Base-by-base conservation (phyloP, 257 asterid genomes). In the Solanum rostratum region DNA sequence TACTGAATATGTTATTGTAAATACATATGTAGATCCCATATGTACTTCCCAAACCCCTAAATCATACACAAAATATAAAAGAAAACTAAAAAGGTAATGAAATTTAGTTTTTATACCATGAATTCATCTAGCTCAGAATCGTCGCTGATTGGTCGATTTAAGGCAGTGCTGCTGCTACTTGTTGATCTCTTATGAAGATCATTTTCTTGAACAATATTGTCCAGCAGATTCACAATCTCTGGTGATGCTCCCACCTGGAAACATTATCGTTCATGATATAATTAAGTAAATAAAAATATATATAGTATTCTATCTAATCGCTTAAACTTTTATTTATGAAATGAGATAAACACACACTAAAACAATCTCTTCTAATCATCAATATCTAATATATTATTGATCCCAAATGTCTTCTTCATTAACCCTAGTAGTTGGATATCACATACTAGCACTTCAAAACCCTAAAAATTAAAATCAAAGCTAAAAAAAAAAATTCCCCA, bases 71-170 rank as follows among this genome's bases (percentile, higher is more conserved):
- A 68, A 20, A 9, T 3, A 1, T 5, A n/a, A 37, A 52, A 1
- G 1, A 1, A 66, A 52, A 30, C 39, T 33, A 50, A 60, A 79
- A 27, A 84, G 69, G 41, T 5, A 24, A 46, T 46, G 0, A n/a
- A 7, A 14, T 18, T 60, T 10, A 6, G 8, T 39, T 19, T 55
- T n/a, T n/a, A n/a, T 24, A 76, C 97, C 96, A 93, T 92, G 87
- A 93, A 93, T 19, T 92, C 87, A 85, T 93, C 95, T 79, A 93
- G 92, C 62, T 93, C 88, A 45, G 95, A 95, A 91, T 93, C 96
- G 2, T 82, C 68, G 1, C 81, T 68, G 78, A 18, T 92, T 13
- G 84, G 46, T 86, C 86, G 80, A 76, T 54, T 73, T 53, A 93
- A 74, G 84, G 81, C 80, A 1, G 86, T 65, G 33, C 82, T 84